Evolutionary conservation across 1,284 basidiomycete genomes (phyloP).

Genomic region (Sporisorium iseilematis-ciliati): DNA sequence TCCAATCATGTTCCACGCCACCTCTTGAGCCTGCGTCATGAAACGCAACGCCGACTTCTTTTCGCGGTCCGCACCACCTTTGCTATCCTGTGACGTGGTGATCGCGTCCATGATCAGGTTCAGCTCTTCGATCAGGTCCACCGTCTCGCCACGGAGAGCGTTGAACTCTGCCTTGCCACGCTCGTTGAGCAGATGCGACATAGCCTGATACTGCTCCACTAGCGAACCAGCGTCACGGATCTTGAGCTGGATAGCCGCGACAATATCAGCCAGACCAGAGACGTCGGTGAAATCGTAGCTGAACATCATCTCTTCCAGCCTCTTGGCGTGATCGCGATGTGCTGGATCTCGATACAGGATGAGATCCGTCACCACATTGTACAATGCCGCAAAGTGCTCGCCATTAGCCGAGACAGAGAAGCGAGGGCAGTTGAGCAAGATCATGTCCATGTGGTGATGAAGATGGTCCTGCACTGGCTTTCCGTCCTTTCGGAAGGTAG

Average conservation of each 20-base stretch:
- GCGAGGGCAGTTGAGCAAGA: constrained; percentile 83
- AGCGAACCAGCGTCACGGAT: constrained; percentile 74
- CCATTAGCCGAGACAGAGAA: constrained; percentile 84
- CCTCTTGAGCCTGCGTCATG: constrained; percentile 84
- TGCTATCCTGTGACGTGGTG: constrained; percentile 76
- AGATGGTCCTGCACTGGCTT: constrained; percentile 76
- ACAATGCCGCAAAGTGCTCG: constrained; percentile 86
- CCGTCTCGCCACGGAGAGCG: constrained; percentile 79
- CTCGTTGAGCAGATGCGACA: constrained; percentile 71
- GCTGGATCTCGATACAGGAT: constrained; percentile 85
- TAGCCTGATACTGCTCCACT: constrained; percentile 62
- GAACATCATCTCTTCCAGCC: constrained; percentile 82
- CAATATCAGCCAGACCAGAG: constrained; percentile 77
- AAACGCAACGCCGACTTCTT: constrained; percentile 83
- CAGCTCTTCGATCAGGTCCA: constrained; percentile 83
- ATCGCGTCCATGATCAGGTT: constrained; percentile 90
- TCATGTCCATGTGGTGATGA: constrained; percentile 84
- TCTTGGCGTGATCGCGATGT: constrained; percentile 62
- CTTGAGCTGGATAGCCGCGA: constrained; percentile 80
- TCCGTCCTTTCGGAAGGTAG: constrained; percentile 55
- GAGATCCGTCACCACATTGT: constrained; percentile 87
- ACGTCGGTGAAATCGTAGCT: constrained; percentile 91
- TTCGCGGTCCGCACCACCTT: constrained; percentile 74
- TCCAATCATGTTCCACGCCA: constrained; percentile 95
- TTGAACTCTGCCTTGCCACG: constrained; percentile 76